A percentile compares a stretch with the other conserved stretches of the same genome.
Evolutionary conservation across 169 alveolate species (phyloP).

Genomic region (Plasmodium fragile): DNA sequence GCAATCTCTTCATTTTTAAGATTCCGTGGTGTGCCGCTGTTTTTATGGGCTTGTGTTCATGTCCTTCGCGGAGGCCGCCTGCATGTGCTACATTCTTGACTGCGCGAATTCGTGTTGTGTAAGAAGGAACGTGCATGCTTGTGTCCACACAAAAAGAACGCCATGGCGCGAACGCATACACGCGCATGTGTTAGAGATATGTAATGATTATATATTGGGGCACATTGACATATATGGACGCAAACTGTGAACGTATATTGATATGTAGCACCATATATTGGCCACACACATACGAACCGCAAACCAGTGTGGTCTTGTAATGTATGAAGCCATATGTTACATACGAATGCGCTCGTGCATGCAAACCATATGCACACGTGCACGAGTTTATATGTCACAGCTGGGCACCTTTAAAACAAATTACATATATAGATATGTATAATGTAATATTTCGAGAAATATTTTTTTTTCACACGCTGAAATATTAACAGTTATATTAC

Average conservation of each 20-base stretch:
- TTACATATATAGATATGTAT: not conserved
- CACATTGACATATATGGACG: not conserved
- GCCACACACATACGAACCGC: not conserved
- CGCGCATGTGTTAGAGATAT: not conserved
- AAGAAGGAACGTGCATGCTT: not conserved
- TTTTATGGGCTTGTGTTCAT: not conserved
- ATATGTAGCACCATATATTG: not conserved
- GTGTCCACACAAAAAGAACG: conserved; percentile 2
- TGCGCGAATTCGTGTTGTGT: not conserved
- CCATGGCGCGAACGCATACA: not conserved
- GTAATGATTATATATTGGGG: not conserved
- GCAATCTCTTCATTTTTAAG: not conserved
- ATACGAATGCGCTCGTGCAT: not conserved
- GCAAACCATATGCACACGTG: conserved; percentile 5
- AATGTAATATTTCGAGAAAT: not conserved
- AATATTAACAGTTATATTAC: not conserved
- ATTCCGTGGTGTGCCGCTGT: not conserved
- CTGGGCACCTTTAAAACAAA: not conserved
- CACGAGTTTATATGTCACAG: not conserved
- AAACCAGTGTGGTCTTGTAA: not conserved
- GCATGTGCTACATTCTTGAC: not conserved
- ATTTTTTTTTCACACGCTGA: not conserved
- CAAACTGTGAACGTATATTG: not conserved
- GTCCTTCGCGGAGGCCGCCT: not conserved
- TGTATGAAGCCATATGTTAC: not conserved